phyloP scores from a whole-genome alignment of 2,329 filamentous ascomycete genomes.

The Fusarium pseudograminearum region DNA sequence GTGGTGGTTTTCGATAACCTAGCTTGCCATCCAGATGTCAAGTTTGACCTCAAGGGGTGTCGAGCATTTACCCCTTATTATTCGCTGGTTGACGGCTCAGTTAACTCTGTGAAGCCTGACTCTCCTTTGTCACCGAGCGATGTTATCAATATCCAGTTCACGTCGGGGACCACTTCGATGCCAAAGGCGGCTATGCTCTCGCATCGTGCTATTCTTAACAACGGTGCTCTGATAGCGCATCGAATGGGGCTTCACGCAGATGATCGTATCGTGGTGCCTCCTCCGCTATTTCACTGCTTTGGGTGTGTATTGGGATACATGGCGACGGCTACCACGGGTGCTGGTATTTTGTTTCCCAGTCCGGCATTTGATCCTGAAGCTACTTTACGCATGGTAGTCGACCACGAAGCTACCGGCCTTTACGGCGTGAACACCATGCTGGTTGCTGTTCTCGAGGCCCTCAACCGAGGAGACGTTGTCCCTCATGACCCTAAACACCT shows the following conservation, averaged over 20 bases:
- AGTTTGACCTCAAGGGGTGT: slow-evolving; percentile 58
- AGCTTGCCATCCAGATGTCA: slow-evolving; percentile 56
- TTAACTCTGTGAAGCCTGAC: slow-evolving; percentile 57
- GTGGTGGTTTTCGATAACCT: slow-evolving; percentile 87
- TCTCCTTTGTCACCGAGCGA: slow-evolving; percentile 70
- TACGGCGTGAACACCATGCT: slow-evolving; percentile 98
- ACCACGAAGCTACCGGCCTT: slow-evolving; percentile 70
- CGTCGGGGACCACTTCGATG: slow-evolving; percentile 89
- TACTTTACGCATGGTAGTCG: slow-evolving; percentile 68
- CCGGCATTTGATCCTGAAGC: slow-evolving; percentile 88
- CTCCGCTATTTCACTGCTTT: slow-evolving; percentile 91
- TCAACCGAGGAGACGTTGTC: slow-evolving; percentile 60
- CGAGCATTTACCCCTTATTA: slow-evolving; percentile 61
- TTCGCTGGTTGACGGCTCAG: slow-evolving; percentile 53
- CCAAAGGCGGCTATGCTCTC: slow-evolving; percentile 93
- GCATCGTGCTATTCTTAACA: slow-evolving; percentile 91
- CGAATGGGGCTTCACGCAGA: slow-evolving; percentile 82
- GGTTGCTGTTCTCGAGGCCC: slow-evolving; percentile 82
- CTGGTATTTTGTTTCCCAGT: slow-evolving; percentile 84
- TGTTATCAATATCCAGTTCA: slow-evolving; percentile 95
- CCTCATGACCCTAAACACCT: slow-evolving; percentile 57
- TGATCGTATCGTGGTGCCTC: slow-evolving; percentile 86
- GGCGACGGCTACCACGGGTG: slow-evolving; percentile 86
- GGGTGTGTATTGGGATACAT: slow-evolving; percentile 94
- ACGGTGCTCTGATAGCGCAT: slow-evolving; percentile 84